These are phyloP conservation scores for Ampelocalamus luodianensis DNA, from an alignment of 176 grass and related monocot species.

Conservation along the genomic window DNA sequence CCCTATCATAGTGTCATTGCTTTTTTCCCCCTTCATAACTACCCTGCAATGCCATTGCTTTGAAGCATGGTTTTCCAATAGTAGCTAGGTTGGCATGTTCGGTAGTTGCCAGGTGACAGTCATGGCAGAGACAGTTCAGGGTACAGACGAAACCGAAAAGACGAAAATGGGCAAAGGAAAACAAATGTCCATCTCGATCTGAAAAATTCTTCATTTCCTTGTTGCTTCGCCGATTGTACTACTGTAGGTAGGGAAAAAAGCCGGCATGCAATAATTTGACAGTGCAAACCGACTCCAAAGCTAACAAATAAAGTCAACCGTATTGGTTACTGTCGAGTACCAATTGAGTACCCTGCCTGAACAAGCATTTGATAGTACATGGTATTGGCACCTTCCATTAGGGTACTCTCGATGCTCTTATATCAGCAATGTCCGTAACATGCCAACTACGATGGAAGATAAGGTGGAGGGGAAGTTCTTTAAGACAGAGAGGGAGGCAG, in stretches of 20 bases:
- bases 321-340: constrained; percentile 2
- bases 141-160: background rate
- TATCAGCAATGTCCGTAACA: too few species aligned
- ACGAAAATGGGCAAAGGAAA: background rate
- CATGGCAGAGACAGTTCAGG: constrained; percentile 7
- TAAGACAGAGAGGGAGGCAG: too few species aligned
- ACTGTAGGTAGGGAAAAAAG: background rate
- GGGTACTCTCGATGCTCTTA: background rate
- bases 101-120: constrained; percentile 37
- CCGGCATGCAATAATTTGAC: constrained; percentile 46
- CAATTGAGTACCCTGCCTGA: background rate
- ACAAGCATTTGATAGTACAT: background rate
- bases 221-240: constrained; percentile 7
- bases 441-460: too few species aligned
- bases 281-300: background rate
- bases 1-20: constrained; percentile 4
- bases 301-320: constrained; percentile 35
- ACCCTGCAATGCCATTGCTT: constrained; percentile 33
- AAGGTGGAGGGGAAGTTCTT: too few species aligned
- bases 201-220: background rate
- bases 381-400: constrained; percentile 12
- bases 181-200: background rate
- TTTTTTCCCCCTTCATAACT: background rate
- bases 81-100: background rate
- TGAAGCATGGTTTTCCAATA: constrained; percentile 33